Percentiles rank a stretch among this genome's conserved stretches.
These are phyloP conservation scores for Mycena olivaceomarginata DNA, from an alignment of 768 basidiomycete species.

Conservation along the genomic window DNA sequence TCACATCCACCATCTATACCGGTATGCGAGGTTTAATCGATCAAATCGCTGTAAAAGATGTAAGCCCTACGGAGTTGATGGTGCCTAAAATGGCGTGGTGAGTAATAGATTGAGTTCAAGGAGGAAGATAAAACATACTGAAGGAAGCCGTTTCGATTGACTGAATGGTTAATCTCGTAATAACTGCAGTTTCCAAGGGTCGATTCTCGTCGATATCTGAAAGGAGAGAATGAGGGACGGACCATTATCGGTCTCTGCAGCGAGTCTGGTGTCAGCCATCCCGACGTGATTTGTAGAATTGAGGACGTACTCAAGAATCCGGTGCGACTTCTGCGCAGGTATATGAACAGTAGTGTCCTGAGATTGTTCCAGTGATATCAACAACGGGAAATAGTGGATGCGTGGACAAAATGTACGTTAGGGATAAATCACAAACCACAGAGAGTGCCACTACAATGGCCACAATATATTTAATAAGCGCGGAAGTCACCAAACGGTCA, in stretches of 20 bases:
- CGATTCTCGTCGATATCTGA: not conserved
- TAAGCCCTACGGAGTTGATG: not conserved
- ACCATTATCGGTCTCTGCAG: conserved; percentile 12
- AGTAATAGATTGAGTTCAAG: not conserved
- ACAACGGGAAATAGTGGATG: not conserved
- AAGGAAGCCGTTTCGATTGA: conserved; percentile 26
- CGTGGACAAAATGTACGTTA: conserved; percentile 1
- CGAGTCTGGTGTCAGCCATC: not conserved
- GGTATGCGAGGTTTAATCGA: not conserved
- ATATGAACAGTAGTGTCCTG: conserved; percentile 10
- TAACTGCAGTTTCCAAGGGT: not conserved
- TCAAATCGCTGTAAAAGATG: too few relatives aligned
- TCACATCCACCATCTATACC: not conserved
- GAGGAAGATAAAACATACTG: not conserved
- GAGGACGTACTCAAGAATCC: conserved; percentile 7
- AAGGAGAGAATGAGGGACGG: not conserved
- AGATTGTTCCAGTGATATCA: not conserved
- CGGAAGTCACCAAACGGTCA: not conserved
- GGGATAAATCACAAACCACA: conserved; percentile 13
- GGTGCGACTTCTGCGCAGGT: conserved; percentile 21
- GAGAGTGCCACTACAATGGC: conserved; percentile 12
- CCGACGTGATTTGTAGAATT: not conserved
- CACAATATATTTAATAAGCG: not conserved
- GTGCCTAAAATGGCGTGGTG: not conserved
- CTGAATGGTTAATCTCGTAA: conserved; percentile 3